Conservation (phyloP, 805 yeast species). For the Schizosaccharomyces osmophilus region DNA sequence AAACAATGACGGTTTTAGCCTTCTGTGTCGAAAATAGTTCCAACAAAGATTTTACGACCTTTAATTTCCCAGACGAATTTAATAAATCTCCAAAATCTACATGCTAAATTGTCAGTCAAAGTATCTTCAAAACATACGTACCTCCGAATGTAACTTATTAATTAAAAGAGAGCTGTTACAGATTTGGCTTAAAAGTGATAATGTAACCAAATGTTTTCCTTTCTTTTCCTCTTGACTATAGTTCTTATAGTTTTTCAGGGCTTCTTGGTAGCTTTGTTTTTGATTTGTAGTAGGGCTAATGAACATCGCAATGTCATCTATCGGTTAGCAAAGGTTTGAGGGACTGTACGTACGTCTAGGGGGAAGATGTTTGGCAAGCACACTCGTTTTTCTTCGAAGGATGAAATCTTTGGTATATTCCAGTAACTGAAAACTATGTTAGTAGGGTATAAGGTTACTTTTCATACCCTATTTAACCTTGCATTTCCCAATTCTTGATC, state of each 20-base stretch:
- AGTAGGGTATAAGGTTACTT: not conserved
- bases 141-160: not conserved
- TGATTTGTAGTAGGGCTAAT: not conserved
- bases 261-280: not conserved
- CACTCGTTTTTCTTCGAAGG: not conserved
- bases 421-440: not conserved
- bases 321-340: not conserved
- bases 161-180: not conserved
- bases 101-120: not conserved
- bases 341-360: not conserved
- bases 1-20: constrained; percentile 63
- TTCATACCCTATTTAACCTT: constrained; percentile 25
- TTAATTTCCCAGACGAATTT: not conserved
- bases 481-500: constrained; percentile 33
- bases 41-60: not conserved
- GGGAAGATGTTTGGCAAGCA: not conserved
- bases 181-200: not conserved
- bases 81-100: not conserved
- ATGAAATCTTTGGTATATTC: not conserved
- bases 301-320: not conserved
- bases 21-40: not conserved
- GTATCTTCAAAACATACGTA: not conserved
- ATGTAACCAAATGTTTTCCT: not conserved
- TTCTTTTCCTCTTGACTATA: not conserved
- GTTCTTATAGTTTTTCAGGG: not conserved